phyloP scores from a whole-genome alignment of 768 basidiomycete genomes.

The Kwoniella dejecticola region DNA sequence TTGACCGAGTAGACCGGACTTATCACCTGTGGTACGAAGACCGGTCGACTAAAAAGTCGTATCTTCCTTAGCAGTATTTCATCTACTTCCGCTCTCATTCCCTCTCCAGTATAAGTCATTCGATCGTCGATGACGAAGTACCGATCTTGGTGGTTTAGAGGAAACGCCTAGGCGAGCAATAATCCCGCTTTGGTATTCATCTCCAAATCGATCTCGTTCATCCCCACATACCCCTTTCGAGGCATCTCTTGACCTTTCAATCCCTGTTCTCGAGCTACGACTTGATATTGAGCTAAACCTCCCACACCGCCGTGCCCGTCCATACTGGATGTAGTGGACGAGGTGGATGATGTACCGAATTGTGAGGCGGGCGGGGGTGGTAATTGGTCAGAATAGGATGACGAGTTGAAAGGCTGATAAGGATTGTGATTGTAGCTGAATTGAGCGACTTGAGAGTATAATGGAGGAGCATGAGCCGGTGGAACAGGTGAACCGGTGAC shows the following conservation, averaged over 20 bases:
- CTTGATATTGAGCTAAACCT: conserved; percentile 15
- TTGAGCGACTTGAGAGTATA: background rate
- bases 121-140: too few relatives aligned
- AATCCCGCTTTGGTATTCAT: conserved; percentile 7
- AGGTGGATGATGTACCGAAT: background rate
- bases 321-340: background rate
- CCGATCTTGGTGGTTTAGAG: too few relatives aligned
- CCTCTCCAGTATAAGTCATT: too few relatives aligned
- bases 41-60: too few relatives aligned
- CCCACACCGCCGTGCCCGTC: background rate
- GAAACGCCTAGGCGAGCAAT: too few relatives aligned
- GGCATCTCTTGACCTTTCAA: background rate
- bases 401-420: background rate
- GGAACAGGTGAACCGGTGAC: background rate
- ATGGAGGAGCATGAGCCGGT: background rate
- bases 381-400: background rate
- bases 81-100: too few relatives aligned
- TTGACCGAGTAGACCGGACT: too few relatives aligned
- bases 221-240: conserved; percentile 1
- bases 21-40: too few relatives aligned
- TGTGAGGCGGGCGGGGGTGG: background rate
- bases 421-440: background rate
- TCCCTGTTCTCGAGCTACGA: background rate
- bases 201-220: conserved; percentile 1
- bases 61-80: too few relatives aligned